Base-by-base conservation (phyloP, 805 yeast species). In the Candida broadrunensis region DNA sequence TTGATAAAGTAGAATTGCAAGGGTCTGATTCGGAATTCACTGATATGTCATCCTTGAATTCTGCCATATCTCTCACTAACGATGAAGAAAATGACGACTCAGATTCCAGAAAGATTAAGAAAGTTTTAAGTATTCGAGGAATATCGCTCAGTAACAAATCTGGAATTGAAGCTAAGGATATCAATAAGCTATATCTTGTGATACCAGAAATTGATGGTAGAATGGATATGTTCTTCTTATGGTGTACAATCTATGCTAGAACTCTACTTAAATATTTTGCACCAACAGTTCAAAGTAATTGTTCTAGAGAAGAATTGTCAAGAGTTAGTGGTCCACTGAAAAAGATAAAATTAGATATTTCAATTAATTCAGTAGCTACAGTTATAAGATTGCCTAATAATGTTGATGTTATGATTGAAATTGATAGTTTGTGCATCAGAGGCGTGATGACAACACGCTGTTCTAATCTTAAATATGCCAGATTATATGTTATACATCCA, bases 401-500 rank as follows among this genome's bases (percentile, higher is more conserved):
- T 12, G 77, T 72, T 19, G 75, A 72, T 39, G 47, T 75, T 3
- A 60, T 79, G 60, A 37, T 76, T 20, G 83, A 78, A 45, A 36
- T 72, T 3, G 72, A 69, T 42, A 51, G 58, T 8, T 48, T 70
- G 15, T 46, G 47, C 15, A 41, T 65, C 17, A 39, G 51, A 12
- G 59, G 61, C 35, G 54, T 52, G 1, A 44, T 61, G 9, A 49
- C 45, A 3, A 48, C 63, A 14, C 69, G 70, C 4, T 40, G 52
- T 12, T 41, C 65, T 16, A 51, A 50, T 5, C 54, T 73, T n/a
- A 58, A 61, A 26, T 66, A 62, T 38, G 46, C 65, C 15, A 56
- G 82, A 35, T 52, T 77, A 35, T 78, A 73, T 49, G 74, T 78
- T 5, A 58, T 67, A 9, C 78, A 77, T 43, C 83, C 84, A 0